phyloP scores from a whole-genome alignment of 345 rosid species.

The Dipteronia sinensis region DNA sequence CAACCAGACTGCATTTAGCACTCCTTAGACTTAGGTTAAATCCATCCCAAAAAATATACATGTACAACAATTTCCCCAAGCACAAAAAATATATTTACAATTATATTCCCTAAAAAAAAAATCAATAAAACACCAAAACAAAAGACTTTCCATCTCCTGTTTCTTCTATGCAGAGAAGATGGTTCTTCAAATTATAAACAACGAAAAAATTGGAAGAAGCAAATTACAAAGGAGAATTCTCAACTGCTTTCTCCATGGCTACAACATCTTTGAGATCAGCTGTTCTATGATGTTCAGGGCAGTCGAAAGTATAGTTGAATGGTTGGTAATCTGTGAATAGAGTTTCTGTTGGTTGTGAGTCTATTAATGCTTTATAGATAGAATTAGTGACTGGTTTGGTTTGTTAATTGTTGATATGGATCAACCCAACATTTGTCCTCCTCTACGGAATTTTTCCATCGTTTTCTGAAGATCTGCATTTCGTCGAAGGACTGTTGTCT shows the following conservation, averaged over 20 bases:
- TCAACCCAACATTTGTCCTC: conserved; percentile 87
- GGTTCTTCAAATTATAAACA: not conserved
- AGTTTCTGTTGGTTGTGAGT: not conserved
- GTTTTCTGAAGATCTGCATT: conserved; percentile 63
- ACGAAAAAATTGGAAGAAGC: not conserved
- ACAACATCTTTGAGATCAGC: not conserved
- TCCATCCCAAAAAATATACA: not conserved
- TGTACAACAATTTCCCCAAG: not conserved
- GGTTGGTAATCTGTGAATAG: not conserved
- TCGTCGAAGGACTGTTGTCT: conserved; percentile 72
- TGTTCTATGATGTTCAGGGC: not conserved
- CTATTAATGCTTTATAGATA: not conserved
- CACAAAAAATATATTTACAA: conserved; percentile 10
- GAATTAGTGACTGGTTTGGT: conserved; percentile 28
- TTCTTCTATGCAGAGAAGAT: not conserved
- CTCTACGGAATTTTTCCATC: conserved; percentile 69
- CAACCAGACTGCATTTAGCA: too few species aligned
- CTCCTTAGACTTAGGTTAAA: not conserved
- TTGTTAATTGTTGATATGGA: conserved; percentile 45
- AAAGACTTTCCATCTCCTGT: not conserved
- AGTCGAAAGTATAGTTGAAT: not conserved
- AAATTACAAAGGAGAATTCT: not conserved
- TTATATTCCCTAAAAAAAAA: not conserved
- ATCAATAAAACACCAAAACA: not conserved
- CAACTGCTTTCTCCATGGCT: not conserved